Evolutionary conservation across 257 asterid species (phyloP), one percentile per base, ranked within the genome.

Genomic region (Plantago major): DNA sequence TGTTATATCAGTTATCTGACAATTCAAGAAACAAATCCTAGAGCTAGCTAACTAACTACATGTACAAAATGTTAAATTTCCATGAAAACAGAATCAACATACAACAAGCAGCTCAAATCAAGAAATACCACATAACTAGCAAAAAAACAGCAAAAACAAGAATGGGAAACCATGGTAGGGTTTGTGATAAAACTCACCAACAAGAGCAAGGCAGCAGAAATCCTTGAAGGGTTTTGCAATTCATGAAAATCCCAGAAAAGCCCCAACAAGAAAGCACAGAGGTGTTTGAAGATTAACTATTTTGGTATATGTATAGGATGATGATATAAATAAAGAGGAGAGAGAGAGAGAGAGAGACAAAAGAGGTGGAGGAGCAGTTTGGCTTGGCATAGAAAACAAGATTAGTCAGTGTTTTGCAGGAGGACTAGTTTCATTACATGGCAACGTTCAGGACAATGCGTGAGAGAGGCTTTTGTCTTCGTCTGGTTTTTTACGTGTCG

Each of bases 401-500:
- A 56, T 61, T 67, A 63, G 78, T 58, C 57, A 46, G 28, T 28
- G 59, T 22, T 43, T 33, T 33, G 64, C 6, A 49, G 43, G 37
- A 17, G 68, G 40, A 22, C 40, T 33, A 33, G 70, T 60, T 57
- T 60, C 50, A 64, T 55, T 71, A 79, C 69, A 70, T 77, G 74
- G 81, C 79, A 73, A 78, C 76, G 80, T 65, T 79, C 87, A 69
- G 79, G 81, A 69, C 71, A 76, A 68, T 56, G 85, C 79, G 74
- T 80, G 84, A 78, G 79, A 65, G 71, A 53, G 19, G 79, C 30
- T 64, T 77, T 81, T 77, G 86, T 81, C 86, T 81, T 61, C 84
- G 66, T 61, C 38, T 58, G 76, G 53, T 76, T 69, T 66, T 33
- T 0, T 33, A 33, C 79, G 78, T 66, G 86, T 78, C 82, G 45